phyloP scores from a whole-genome alignment of 352 stramenopile genomes.

The Phytophthora syringae region DNA sequence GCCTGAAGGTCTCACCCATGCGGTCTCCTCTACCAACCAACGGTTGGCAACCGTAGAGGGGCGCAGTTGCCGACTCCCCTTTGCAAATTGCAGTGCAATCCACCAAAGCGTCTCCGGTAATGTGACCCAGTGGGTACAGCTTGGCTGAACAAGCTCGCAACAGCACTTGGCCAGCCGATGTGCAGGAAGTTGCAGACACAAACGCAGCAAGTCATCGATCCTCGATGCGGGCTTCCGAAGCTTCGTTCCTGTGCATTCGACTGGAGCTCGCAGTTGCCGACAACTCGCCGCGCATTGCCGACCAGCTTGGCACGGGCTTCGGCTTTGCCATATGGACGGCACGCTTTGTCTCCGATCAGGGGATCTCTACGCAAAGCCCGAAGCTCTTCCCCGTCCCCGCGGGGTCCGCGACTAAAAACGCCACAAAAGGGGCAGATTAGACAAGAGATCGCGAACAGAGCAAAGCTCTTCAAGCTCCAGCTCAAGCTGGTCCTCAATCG shows the following conservation, averaged over 20 bases:
- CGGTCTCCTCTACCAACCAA: constrained; percentile 25
- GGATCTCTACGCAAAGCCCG: constrained; percentile 18
- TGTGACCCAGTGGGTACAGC: not conserved
- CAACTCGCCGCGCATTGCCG: not conserved
- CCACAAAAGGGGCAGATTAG: constrained; percentile 14
- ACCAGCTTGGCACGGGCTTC: constrained; percentile 12
- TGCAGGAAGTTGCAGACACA: constrained; percentile 3
- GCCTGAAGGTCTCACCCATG: constrained; percentile 9
- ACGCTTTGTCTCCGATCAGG: constrained; percentile 19
- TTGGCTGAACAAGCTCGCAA: constrained; percentile 16
- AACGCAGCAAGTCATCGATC: too few relatives aligned
- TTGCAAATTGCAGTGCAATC: constrained; percentile 2
- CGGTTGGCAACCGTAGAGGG: too few relatives aligned
- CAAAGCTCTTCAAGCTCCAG: not conserved
- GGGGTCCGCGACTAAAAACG: constrained; percentile 18
- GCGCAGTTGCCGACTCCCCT: too few relatives aligned
- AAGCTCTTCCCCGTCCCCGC: constrained; percentile 16
- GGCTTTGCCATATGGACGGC: constrained; percentile 4
- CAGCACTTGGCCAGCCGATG: not conserved
- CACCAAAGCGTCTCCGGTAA: constrained; percentile 2
- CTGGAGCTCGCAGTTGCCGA: not conserved
- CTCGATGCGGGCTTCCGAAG: too few relatives aligned
- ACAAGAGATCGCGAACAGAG: constrained; percentile 4
- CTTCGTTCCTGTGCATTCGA: not conserved
- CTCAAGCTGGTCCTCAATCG: constrained; percentile 2